These are phyloP conservation scores for Pseudozyma sp. DNA, from an alignment of 1,284 basidiomycete genomes.

Conservation along the genomic window DNA sequence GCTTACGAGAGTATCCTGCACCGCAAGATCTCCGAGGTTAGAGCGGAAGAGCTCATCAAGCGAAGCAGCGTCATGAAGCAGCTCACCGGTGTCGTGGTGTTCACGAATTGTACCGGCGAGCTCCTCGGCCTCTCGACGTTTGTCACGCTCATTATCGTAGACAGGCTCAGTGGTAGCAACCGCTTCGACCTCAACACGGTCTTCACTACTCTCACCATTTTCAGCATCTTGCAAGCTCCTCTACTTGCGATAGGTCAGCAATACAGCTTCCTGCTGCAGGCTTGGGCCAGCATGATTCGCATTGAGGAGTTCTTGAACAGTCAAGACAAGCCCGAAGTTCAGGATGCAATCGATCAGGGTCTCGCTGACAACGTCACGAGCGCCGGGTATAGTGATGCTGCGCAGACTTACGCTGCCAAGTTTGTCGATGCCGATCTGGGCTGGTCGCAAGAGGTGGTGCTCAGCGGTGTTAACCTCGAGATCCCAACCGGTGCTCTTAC, in stretches of 20 bases:
- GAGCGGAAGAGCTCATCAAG: slow-evolving; percentile 44
- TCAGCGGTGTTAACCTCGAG: slow-evolving; percentile 39
- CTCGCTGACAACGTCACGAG: slow-evolving; percentile 4
- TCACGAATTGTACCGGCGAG: slow-evolving; percentile 37
- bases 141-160: slow-evolving; percentile 47
- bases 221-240: slow-evolving; percentile 51
- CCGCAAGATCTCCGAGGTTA: slow-evolving; percentile 38
- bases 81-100: slow-evolving; percentile 34
- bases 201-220: slow-evolving; percentile 58
- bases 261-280: slow-evolving; percentile 50
- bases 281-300: slow-evolving; percentile 51
- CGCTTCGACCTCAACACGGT: slow-evolving; percentile 55
- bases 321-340: slow-evolving; percentile 27
- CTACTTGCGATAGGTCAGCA: slow-evolving; percentile 56
- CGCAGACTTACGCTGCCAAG: slow-evolving; percentile 21
- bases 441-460: slow-evolving; percentile 30
- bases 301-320: slow-evolving; percentile 54
- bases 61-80: slow-evolving; percentile 25
- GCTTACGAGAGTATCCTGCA: slow-evolving; percentile 58
- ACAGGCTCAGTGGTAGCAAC: slow-evolving; percentile 29
- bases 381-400: too few species aligned
- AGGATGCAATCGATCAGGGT: slow-evolving; percentile 15
- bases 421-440: slow-evolving; percentile 43
- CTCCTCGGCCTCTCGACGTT: slow-evolving; percentile 47
- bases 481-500: slow-evolving; percentile 47